These are phyloP conservation scores for Blakeslea trispora DNA, from an alignment of 371 early-diverging fungal genomes.

Conservation along the genomic window DNA sequence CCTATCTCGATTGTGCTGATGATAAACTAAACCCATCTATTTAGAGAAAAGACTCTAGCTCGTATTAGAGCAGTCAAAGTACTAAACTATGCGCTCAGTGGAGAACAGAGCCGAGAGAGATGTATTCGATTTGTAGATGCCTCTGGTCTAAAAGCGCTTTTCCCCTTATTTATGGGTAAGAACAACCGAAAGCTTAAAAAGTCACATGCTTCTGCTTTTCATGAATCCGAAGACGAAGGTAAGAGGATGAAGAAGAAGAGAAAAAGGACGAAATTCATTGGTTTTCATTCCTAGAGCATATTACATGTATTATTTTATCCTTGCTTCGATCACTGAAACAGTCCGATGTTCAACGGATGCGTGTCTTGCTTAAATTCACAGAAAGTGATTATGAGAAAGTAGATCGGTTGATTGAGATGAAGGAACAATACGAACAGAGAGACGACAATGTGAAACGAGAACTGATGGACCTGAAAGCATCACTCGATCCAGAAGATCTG, in stretches of 20 bases:
- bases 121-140: constrained; percentile 77
- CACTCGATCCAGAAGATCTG: constrained; percentile 46
- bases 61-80: constrained; percentile 86
- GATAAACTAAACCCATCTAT: not conserved
- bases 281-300: constrained; percentile 77
- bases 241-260: too few species aligned
- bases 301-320: constrained; percentile 79
- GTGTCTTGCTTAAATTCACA: constrained; percentile 83
- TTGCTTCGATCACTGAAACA: constrained; percentile 63
- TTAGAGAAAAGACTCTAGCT: constrained; percentile 75
- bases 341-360: constrained; percentile 63
- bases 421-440: constrained; percentile 64
- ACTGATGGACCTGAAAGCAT: constrained; percentile 49
- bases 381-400: constrained; percentile 80
- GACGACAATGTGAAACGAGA: constrained; percentile 53
- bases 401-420: constrained; percentile 77
- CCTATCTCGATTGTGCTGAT: not conserved
- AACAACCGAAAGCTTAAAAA: constrained; percentile 73
- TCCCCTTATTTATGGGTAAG: constrained; percentile 78
- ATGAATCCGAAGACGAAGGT: constrained; percentile 79
- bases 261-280: too few species aligned
- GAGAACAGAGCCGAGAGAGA: constrained; percentile 53
- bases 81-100: constrained; percentile 79
- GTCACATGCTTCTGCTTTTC: constrained; percentile 58
- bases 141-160: constrained; percentile 78